These are phyloP conservation scores for Chytriomyces sp. DNA, from an alignment of 192 early-diverging fungal genomes.

Conservation along the genomic window DNA sequence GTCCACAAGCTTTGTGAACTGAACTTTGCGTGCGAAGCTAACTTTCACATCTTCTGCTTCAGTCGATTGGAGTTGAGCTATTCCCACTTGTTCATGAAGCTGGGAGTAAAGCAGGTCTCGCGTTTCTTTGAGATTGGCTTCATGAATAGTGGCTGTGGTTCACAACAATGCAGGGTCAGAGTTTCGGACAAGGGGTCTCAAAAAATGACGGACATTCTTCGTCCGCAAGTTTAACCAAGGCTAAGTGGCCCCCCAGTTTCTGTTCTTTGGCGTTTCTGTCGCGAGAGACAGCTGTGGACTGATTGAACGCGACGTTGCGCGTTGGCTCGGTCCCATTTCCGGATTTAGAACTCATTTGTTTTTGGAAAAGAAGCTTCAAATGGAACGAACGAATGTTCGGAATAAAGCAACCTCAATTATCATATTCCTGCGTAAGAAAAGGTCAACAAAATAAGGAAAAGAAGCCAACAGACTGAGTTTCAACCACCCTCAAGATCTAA, in stretches of 20 bases:
- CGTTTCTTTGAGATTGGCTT: slow-evolving; percentile 12
- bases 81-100: neutral
- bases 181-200: too few relatives aligned
- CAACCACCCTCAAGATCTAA: too few relatives aligned
- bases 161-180: too few relatives aligned
- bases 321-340: too few relatives aligned
- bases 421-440: too few relatives aligned
- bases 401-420: too few relatives aligned
- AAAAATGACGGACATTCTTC: slow-evolving; percentile 18
- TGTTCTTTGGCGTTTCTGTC: slow-evolving; percentile 23
- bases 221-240: slow-evolving; percentile 30
- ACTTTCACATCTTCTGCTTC: slow-evolving; percentile 20
- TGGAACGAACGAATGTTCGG: too few relatives aligned
- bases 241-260: slow-evolving; percentile 26
- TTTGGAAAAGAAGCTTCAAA: too few relatives aligned
- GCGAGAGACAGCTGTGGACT: slow-evolving; percentile 18
- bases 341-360: too few relatives aligned
- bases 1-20: slow-evolving; percentile 17
- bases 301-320: too few relatives aligned
- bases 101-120: slow-evolving; percentile 5
- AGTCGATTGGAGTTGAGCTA: neutral
- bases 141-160: slow-evolving; percentile 4
- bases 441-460: too few relatives aligned
- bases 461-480: too few relatives aligned
- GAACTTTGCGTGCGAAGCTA: neutral